Conservation (phyloP, 2,329 filamentous ascomycete genomes). For the Colletotrichum coccodes region DNA sequence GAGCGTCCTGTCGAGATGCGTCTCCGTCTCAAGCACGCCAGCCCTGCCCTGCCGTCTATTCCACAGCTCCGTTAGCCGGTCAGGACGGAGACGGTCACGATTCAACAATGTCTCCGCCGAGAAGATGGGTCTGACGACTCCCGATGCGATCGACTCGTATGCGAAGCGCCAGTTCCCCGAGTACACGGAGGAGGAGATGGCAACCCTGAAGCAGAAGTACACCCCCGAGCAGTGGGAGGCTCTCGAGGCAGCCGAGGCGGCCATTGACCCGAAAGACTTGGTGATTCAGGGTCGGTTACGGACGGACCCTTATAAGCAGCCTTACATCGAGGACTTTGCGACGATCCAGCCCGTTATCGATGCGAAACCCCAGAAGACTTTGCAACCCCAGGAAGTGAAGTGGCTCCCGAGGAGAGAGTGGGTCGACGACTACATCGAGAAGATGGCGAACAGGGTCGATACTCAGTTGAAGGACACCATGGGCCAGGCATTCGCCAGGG, state of each 20-base stretch:
- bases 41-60: conserved; percentile 53
- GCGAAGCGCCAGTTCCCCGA: conserved; percentile 63
- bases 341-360: conserved; percentile 83
- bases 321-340: conserved; percentile 86
- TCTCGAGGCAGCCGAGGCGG: conserved; percentile 81
- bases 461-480: conserved; percentile 55
- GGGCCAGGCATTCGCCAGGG: conserved; percentile 51
- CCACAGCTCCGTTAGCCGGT: conserved; percentile 61
- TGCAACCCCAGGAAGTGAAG: conserved; percentile 60
- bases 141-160: conserved; percentile 55
- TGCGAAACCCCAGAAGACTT: conserved; percentile 64
- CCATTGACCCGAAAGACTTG: conserved; percentile 80
- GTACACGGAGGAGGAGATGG: conserved; percentile 75
- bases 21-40: conserved; percentile 47
- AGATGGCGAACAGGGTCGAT: conserved; percentile 54
- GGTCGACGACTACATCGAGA: conserved; percentile 63
- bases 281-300: conserved; percentile 77
- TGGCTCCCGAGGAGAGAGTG: conserved; percentile 73
- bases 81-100: conserved; percentile 53
- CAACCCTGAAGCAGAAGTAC: conserved; percentile 73
- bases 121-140: conserved; percentile 60
- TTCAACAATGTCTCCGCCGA: conserved; percentile 64
- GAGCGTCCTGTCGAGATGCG: conserved; percentile 62
- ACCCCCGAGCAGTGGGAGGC: conserved; percentile 84
- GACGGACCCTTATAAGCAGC: conserved; percentile 75